These are phyloP conservation scores for Mycosphaerella sp. DNA, from an alignment of 2,329 filamentous ascomycete species.

Conservation along the genomic window DNA sequence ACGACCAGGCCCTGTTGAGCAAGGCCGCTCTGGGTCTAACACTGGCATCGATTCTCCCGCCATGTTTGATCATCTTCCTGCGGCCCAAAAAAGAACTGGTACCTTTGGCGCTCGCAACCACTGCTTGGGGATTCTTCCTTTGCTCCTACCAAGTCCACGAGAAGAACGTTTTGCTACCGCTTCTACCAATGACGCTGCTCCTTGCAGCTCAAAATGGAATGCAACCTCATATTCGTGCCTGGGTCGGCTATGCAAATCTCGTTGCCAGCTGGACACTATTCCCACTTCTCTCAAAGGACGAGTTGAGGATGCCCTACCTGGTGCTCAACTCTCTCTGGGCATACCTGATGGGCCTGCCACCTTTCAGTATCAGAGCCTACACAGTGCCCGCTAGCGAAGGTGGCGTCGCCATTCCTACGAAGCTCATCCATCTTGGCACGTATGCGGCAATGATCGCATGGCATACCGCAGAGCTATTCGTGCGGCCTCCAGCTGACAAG, in stretches of 20 bases:
- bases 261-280: constrained; percentile 91
- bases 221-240: constrained; percentile 67
- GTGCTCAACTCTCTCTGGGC: constrained; percentile 84
- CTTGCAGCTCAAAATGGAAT: constrained; percentile 73
- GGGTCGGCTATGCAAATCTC: constrained; percentile 94
- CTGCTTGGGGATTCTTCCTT: constrained; percentile 94
- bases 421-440: constrained; percentile 66
- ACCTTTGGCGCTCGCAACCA: constrained; percentile 72
- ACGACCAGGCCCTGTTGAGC: constrained; percentile 65
- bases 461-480: constrained; percentile 68
- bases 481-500: constrained; percentile 64
- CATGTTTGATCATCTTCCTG: constrained; percentile 72
- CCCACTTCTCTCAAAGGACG: constrained; percentile 78
- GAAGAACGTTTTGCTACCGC: constrained; percentile 87
- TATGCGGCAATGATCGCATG: constrained; percentile 73
- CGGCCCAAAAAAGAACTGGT: constrained; percentile 70
- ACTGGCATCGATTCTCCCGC: constrained; percentile 65
- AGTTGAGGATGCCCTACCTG: constrained; percentile 74
- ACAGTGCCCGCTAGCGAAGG: constrained; percentile 16
- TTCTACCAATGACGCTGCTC: constrained; percentile 88
- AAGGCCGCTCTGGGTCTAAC: constrained; percentile 69
- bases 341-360: constrained; percentile 81
- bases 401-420: constrained; percentile 35
- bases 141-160: constrained; percentile 98
- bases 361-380: constrained; percentile 64